Evolutionary conservation across 208 protist genomes (phyloP), one percentile per base, ranked within the genome.

Genomic region (Entamoeba invadens): DNA sequence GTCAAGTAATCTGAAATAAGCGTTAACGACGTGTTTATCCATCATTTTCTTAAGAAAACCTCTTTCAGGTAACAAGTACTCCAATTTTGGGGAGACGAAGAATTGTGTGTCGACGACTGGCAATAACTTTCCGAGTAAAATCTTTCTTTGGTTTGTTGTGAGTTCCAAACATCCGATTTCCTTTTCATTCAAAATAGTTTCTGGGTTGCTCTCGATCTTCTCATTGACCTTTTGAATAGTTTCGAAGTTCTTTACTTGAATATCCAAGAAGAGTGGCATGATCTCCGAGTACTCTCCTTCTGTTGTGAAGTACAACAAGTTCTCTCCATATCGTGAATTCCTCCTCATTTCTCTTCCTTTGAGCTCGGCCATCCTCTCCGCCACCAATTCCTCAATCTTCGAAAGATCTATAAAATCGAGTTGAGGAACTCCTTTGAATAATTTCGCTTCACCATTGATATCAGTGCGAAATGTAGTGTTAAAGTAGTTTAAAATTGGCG

Each of bases 401-500:
- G 95, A 44, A 51, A 97, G 95, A 47, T 98, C 96, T 92, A 98
- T 97, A 92, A 98, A 98, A 44, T 97, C 97, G 18, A 98, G 94
- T 1, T 97, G 93, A 18, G 95, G 97, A 68, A 98, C 96, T 45
- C 95, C 97, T 92, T 95, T 92, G 95, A 98, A 99, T 10, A 97
- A 96, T 91, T 98, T 98, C 93, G 97, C 96, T 51, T 98, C 98
- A 94, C 98, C 98, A 94, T 98, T 98, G 92, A 98, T 96, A 96
- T 99, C 98, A 14, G 98, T 95, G 45, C 97, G 95, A 92, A 99
- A 98, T 35, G 97, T 95, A 35, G 95, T 96, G n/a, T 98, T 98
- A 96, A 99, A 99, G 94, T 99, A 99, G 42, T 97, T 94, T 38
- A 99, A 97, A 46, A 97, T 96, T n/a, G 98, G 98, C 0, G 94